A percentile compares a stretch with the other conserved stretches of the same genome.
phyloP scores from a whole-genome alignment of 148 eudicot species.

The Fagopyrum homotropicum region DNA sequence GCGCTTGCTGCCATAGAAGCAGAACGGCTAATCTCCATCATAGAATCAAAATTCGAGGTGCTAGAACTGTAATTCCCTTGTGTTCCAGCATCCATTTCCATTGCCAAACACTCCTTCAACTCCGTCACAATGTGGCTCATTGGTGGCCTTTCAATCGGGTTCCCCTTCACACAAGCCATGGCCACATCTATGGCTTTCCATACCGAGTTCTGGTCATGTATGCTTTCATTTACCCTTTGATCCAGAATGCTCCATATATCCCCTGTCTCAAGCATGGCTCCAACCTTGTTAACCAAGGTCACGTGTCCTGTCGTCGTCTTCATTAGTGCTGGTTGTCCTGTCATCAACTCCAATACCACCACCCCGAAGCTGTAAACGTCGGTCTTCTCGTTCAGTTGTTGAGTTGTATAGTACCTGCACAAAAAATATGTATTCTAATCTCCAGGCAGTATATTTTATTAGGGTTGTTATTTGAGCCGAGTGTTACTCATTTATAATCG shows the following conservation, averaged over 20 bases:
- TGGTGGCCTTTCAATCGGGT: neutral
- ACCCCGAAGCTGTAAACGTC: constrained; percentile 16
- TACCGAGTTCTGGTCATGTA: constrained; percentile 11
- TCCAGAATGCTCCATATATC: constrained; percentile 9
- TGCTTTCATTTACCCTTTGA: constrained; percentile 11
- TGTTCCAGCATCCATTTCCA: constrained; percentile 11
- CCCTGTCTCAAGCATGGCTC: constrained; percentile 9
- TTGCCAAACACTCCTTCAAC: constrained; percentile 24
- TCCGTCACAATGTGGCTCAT: constrained; percentile 21
- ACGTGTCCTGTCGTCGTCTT: neutral
- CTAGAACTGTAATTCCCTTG: neutral
- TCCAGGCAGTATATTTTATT: too few relatives aligned
- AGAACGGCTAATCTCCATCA: constrained; percentile 6
- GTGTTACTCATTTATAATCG: too few relatives aligned
- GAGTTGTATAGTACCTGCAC: constrained; percentile 13
- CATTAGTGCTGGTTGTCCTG: neutral
- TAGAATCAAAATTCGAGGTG: neutral
- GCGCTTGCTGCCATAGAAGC: constrained; percentile 10
- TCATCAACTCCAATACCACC: constrained; percentile 9
- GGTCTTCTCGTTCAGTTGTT: constrained; percentile 12
- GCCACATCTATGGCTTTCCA: constrained; percentile 14
- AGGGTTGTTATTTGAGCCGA: too few relatives aligned
- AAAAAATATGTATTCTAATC: neutral
- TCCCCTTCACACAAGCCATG: constrained; percentile 13
- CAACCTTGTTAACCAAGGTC: neutral